A percentile compares a stretch with the other conserved stretches of the same genome.
Evolutionary conservation across 2,329 filamentous ascomycete genomes (phyloP).

Genomic region (Neofusicoccum cordaticola): DNA sequence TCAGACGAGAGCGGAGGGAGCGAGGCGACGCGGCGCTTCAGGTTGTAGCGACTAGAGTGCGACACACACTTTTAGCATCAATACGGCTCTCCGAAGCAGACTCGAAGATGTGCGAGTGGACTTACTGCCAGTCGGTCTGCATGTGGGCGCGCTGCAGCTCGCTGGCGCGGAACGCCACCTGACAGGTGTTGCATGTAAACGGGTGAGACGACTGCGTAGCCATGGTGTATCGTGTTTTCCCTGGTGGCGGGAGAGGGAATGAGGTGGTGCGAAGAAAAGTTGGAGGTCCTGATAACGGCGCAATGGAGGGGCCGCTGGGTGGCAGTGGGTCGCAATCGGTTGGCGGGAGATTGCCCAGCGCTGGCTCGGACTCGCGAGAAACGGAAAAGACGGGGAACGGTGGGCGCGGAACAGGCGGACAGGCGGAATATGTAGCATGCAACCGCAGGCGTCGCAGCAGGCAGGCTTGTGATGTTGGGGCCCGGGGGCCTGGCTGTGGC

Average conservation of each 20-base stretch:
- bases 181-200: conserved; percentile 97
- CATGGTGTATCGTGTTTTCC: conserved; percentile 25
- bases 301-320: conserved; percentile 6
- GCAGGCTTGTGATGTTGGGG: not conserved
- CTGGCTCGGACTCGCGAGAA: not conserved
- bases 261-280: conserved; percentile 14
- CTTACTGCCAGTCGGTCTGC: conserved; percentile 98
- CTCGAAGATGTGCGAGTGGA: conserved; percentile 28
- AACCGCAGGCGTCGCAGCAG: not conserved
- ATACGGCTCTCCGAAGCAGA: not conserved
- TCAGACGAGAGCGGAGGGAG: conserved; percentile 89
- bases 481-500: not conserved
- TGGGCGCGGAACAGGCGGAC: not conserved
- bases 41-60: conserved; percentile 76
- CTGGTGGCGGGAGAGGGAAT: not conserved
- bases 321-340: conserved; percentile 8
- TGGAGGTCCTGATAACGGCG: conserved; percentile 5
- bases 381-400: not conserved
- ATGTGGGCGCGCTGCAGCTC: conserved; percentile 94
- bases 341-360: conserved; percentile 10
- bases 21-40: conserved; percentile 89
- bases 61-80: not conserved
- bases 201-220: conserved; percentile 59
- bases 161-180: conserved; percentile 91
- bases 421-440: not conserved